Base-by-base conservation (phyloP, 2,329 filamentous ascomycete genomes). In the Penicillium sp. region DNA sequence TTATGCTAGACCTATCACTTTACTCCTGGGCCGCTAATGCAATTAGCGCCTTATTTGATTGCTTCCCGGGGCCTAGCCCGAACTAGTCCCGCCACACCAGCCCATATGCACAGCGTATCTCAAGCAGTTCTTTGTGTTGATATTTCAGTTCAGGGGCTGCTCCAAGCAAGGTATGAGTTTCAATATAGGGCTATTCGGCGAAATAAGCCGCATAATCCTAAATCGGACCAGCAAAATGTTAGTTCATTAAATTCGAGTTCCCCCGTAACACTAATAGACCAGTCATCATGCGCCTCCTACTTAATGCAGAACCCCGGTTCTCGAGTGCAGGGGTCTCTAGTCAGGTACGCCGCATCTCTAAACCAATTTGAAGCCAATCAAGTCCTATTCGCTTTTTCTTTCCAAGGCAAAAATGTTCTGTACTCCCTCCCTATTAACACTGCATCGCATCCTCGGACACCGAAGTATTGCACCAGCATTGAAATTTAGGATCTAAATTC, bases 121-220 rank as follows among this genome's bases (percentile, higher is more conserved):
- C 29, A 15, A 42, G 13, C 21, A 33, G 9, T 27, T 37, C 29
- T 33, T 33, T 46, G 29, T 19, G 21, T 17, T 53, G 50, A 47
- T 53, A 37, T 53, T 17, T 53, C 38, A 31, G 15, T n/a, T 52
- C 50, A 53, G 50, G 50, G 50, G 21, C 42, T n/a, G n/a, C 23
- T 21, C 17, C 19, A 52, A 37, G 50, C 31, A 53, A 53, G 40
- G 40, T 21, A 12, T 21, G 17, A 3, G 27, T 37, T 47, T 46
- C 29, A 46, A 46, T 43, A 43, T 37, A 53, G 29, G 50, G 50
- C 41, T 37, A n/a, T 51, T 23, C 19, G 41, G 17, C 2, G 21
- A 10, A 12, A 27, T 35, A 19, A 17, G 38, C 49, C 29, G 29
- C 12, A 9, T 13, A 29, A 46, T 46, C 41, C 23, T 25, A 35